Evolutionary conservation across 2,329 filamentous ascomycete genomes (phyloP).

Genomic region (Cadophora malorum): DNA sequence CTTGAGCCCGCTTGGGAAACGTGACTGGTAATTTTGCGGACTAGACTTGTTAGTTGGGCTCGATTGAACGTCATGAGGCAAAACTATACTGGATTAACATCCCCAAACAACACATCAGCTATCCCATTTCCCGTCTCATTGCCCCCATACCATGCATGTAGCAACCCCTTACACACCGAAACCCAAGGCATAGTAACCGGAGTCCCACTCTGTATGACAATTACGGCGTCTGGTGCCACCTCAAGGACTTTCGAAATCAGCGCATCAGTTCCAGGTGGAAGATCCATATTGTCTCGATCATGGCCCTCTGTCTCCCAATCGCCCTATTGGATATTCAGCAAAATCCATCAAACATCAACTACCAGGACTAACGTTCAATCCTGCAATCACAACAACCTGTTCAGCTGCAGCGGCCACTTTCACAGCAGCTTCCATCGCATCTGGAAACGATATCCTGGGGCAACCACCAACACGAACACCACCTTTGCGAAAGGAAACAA

Average conservation of each 20-base stretch:
- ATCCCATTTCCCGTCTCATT: conserved; percentile 85
- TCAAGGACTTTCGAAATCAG: conserved; percentile 70
- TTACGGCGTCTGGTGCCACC: conserved; percentile 71
- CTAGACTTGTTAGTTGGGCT: too few relatives aligned
- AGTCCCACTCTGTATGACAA: conserved; percentile 80
- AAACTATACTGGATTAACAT: conserved; percentile 65
- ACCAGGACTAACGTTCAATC: conserved; percentile 62
- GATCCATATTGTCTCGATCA: conserved; percentile 79
- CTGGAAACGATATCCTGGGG: conserved; percentile 55
- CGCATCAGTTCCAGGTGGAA: conserved; percentile 76
- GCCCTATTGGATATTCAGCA: conserved; percentile 38
- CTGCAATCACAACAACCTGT: conserved; percentile 78
- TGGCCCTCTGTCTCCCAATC: conserved; percentile 83
- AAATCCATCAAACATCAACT: too few relatives aligned
- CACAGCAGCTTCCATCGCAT: too few relatives aligned
- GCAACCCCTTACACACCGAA: conserved; percentile 58
- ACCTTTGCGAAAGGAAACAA: conserved; percentile 61
- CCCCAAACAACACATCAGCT: conserved; percentile 77
- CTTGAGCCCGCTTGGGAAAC: conserved; percentile 71
- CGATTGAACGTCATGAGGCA: too few relatives aligned
- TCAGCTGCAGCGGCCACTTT: conserved; percentile 55
- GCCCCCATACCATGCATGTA: conserved; percentile 88
- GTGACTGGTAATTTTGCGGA: conserved; percentile 74
- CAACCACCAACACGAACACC: conserved; percentile 65
- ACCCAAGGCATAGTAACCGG: conserved; percentile 77